These are phyloP conservation scores for Artomyces pyxidatus DNA, from an alignment of 768 basidiomycete species.

Conservation along the genomic window DNA sequence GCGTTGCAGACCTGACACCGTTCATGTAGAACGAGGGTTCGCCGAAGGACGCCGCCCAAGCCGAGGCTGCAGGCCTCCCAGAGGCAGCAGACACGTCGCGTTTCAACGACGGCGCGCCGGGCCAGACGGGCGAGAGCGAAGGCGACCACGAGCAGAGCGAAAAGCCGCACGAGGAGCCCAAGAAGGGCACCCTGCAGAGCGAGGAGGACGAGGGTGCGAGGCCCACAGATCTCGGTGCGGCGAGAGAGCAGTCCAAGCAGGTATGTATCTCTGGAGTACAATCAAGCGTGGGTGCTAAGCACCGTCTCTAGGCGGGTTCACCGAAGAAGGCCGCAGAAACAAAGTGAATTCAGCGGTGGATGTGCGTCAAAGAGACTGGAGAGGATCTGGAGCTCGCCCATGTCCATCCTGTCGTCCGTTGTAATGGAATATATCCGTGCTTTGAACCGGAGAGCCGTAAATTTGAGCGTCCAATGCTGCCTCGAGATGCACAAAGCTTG, in stretches of 20 bases:
- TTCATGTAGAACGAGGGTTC: conserved; percentile 15
- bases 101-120: conserved; percentile 14
- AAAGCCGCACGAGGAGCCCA: conserved; percentile 12
- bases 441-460: no score
- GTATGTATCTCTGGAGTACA: not conserved
- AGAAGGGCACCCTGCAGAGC: conserved; percentile 15
- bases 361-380: not conserved
- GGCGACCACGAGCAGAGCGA: conserved; percentile 17
- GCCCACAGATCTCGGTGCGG: conserved; percentile 16
- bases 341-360: not conserved
- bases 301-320: not conserved
- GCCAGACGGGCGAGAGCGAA: conserved; percentile 19
- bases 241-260: conserved; percentile 11
- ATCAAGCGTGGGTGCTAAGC: not conserved
- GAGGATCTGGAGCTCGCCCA: no score
- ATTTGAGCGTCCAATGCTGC: no score
- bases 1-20: not conserved
- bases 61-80: conserved; percentile 15
- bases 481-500: no score
- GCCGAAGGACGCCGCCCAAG: conserved; percentile 20
- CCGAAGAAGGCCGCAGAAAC: conserved; percentile 2
- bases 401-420: no score
- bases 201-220: conserved; percentile 5
- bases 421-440: no score
- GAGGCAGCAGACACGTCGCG: not conserved